Base-by-base conservation (phyloP, 2,329 filamentous ascomycete species). In the Rhynchosporium agropyri region DNA sequence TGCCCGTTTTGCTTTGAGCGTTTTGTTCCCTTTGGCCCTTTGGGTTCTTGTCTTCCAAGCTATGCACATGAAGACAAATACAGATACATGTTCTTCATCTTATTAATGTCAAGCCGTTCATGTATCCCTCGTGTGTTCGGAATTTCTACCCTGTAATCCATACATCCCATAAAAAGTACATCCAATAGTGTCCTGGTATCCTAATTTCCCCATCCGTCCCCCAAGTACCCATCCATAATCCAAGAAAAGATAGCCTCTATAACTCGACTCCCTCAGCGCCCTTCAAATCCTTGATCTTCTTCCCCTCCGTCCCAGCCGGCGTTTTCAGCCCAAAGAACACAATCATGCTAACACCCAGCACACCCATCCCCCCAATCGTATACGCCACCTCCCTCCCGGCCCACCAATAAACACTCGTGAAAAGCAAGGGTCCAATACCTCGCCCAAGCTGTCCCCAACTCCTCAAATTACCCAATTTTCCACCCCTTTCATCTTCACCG, bases 391-490 rank as follows among this genome's bases (percentile, higher is more conserved):
- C 89, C 53, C 95, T 82, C 0, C 95, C 95, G 6, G 92, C 93
- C 95, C 95, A 99, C 95, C 95, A 99, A 79, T 99, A 99, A 61
- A 99, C 81, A 55, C 91, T 92, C 66, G 95, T 98, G 74, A 99
- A 99, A 42, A 96, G 78, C 4, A 99, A 76, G 0, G 95, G 95
- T 0, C 95, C 95, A 10, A 96, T 76, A 0, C 93, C 92, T 40
- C 95, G 84, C 2, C 95, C 95, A 3, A 93, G 83, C 80, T 99
- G 95, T 5, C 95, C 94, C 87, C 82, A 87, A 69, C 83, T 86
- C 33, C 95, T 83, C 69, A 98, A 83, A 63, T 91, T 88, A 3
- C 95, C 95, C 58, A 99, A 79, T 73, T 96, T 96, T 53, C 88
- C 88, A 3, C 95, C 95, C 46, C 94, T 83, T 77, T 98, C 93